A percentile compares a stretch with the other conserved stretches of the same genome.
Conservation (phyloP, 257 asterid genomes). For the Linaria vulgaris region DNA sequence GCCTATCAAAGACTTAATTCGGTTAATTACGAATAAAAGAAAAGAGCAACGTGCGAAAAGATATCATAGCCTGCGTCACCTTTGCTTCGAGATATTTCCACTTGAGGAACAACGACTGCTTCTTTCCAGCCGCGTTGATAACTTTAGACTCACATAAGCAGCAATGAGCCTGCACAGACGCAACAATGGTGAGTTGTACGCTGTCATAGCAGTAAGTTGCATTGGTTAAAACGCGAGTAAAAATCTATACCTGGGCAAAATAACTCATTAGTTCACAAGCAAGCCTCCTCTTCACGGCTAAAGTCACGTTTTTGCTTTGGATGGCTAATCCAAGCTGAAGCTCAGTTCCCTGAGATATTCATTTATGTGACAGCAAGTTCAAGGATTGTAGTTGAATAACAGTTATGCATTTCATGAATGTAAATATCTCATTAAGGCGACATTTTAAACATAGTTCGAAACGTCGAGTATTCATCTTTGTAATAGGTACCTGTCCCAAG, state of each 20-base stretch:
- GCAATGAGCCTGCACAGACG: constrained; percentile 53
- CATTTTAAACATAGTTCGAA: too few species aligned
- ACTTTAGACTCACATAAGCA: constrained; percentile 41
- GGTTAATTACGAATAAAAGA: constrained; percentile 1
- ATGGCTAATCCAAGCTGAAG: constrained; percentile 78
- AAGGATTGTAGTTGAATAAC: background rate
- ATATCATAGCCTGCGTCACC: constrained; percentile 33
- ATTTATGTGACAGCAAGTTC: constrained; percentile 1
- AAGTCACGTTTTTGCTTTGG: constrained; percentile 72
- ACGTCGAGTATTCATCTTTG: too few species aligned
- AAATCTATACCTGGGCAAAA: constrained; percentile 50
- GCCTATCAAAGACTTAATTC: constrained; percentile 38
- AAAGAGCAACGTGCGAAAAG: background rate
- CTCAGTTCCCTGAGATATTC: constrained; percentile 68
- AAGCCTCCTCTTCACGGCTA: constrained; percentile 84
- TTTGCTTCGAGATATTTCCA: constrained; percentile 84
- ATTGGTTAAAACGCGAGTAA: background rate
- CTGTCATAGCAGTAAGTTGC: too few species aligned
- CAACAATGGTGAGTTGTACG: background rate
- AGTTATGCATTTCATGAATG: too few species aligned
- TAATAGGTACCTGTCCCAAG: constrained; percentile 58
- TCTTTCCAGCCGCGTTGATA: constrained; percentile 38
- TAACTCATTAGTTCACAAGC: constrained; percentile 79
- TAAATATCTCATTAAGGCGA: too few species aligned
- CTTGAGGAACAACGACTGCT: constrained; percentile 67